Evolutionary conservation across 2,329 filamentous ascomycete species (phyloP), one percentile per base, ranked within the genome.

Genomic region (Exutisphaerella laricina): DNA sequence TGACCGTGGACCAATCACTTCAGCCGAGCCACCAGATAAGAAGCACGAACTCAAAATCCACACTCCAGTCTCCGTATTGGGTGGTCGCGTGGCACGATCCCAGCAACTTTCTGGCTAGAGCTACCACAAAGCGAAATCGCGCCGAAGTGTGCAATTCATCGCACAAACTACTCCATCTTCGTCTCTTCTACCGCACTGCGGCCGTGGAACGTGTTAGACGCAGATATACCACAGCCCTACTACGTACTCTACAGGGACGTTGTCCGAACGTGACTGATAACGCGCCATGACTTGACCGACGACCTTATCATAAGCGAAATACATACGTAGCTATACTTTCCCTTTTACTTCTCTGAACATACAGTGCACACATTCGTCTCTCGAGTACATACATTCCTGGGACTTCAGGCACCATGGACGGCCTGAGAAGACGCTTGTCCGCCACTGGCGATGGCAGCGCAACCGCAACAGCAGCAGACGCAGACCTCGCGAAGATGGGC

Each of bases 401-500:
- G n/a, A n/a, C n/a, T n/a, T n/a, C n/a, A n/a, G n/a, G n/a, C n/a
- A 44, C 17, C 10, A 53, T 53, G 50, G 39, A 50, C 25, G 26
- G 33, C n/a, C 22, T 45, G 23, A 42, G 39, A 41, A 46, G 45
- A 13, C 47, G 50, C 37, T 34, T 50, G 32, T 53, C 49, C 20
- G 16, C 35, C 18, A 29, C 21, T 23, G 31, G 9, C 3, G 20
- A 26, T 14, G 32, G 10, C 18, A 22, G 26, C 8, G 20, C 51
- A 16, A 51, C 76, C 54, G 50, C 68, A 2, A 39, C 45, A 58
- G 61, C 58, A 45, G 79, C 78, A 46, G 76, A 82, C 59, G 76
- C 75, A 48, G 75, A 76, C 39, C 70, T 83, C 56, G 79, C 75
- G 47, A 73, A 72, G 53, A 79, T 85, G 78, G 82, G 81, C 39